phyloP scores from a whole-genome alignment of 2,329 filamentous ascomycete species.

The Exophiala spinifera region DNA sequence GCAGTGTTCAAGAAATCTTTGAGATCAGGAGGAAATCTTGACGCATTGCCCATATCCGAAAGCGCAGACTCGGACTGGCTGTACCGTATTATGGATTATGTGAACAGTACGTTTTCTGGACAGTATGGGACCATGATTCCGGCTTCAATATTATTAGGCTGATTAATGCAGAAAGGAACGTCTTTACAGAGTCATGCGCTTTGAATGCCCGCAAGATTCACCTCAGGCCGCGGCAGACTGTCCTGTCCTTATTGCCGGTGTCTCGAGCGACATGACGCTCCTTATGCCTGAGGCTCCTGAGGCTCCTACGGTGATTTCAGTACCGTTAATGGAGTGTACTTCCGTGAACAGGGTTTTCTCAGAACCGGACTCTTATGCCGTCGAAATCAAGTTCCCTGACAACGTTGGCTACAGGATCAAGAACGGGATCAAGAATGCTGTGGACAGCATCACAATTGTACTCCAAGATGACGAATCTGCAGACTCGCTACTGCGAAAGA shows the following conservation, averaged over 20 bases:
- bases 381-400: constrained; percentile 10
- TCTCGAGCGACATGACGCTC: constrained; percentile 10
- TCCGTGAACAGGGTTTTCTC: background rate
- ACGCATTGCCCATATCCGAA: constrained; percentile 6
- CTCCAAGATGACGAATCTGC: constrained; percentile 10
- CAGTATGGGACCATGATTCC: background rate
- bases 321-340: constrained; percentile 6
- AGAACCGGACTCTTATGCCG: constrained; percentile 9
- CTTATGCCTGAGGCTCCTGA: constrained; percentile 7
- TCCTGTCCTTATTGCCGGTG: constrained; percentile 5
- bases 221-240: background rate
- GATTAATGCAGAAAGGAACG: constrained; percentile 6
- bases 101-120: constrained; percentile 8
- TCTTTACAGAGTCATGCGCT: constrained; percentile 10
- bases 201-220: constrained; percentile 4
- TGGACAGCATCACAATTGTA: constrained; percentile 10
- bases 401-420: constrained; percentile 10
- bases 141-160: background rate
- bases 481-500: constrained; percentile 4
- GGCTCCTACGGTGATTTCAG: constrained; percentile 10
- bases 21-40: background rate
- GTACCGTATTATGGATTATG: constrained; percentile 12
- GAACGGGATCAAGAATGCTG: constrained; percentile 15
- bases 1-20: constrained; percentile 5
- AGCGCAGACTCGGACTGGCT: constrained; percentile 11